phyloP scores from a whole-genome alignment of 208 protist species.

The Porcisia hertigi region DNA sequence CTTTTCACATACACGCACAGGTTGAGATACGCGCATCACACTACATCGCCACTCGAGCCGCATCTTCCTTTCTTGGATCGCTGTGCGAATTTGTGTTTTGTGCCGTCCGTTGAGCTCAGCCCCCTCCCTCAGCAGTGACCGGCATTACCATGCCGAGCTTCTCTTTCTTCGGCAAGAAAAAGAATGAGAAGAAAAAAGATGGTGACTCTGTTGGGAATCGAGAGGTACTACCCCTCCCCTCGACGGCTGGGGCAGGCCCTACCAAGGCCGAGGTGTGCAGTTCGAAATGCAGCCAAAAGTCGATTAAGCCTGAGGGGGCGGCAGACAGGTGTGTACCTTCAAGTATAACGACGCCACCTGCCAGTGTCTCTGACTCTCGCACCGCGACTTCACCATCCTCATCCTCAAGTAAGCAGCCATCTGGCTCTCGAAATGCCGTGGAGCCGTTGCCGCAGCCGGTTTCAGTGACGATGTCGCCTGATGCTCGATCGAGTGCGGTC shows the following conservation, averaged over 20 bases:
- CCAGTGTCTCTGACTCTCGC: not conserved
- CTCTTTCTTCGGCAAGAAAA: slow-evolving; percentile 40
- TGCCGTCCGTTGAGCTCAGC: not conserved
- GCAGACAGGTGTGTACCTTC: not conserved
- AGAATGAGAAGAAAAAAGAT: slow-evolving; percentile 45
- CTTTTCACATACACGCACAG: slow-evolving; percentile 1
- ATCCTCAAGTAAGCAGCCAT: not conserved
- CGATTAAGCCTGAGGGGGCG: no score
- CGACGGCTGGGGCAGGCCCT: not conserved
- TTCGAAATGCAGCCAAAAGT: not conserved
- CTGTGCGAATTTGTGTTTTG: not conserved
- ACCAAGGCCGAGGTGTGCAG: slow-evolving; percentile 1
- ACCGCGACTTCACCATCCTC: not conserved
- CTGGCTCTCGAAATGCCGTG: not conserved
- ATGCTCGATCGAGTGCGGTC: not conserved
- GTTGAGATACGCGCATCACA: slow-evolving; percentile 10
- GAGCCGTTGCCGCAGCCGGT: slow-evolving; percentile 14
- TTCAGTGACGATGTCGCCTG: not conserved
- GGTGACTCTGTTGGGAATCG: not conserved
- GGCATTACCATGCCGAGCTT: slow-evolving; percentile 32
- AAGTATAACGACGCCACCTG: not conserved
- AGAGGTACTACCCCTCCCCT: not conserved
- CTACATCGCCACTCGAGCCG: not conserved
- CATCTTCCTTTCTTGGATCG: not conserved
- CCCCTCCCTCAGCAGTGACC: not conserved